These are phyloP conservation scores for Daldinia vernicosa DNA, from an alignment of 495 filamentous ascomycete genomes.

Conservation along the genomic window DNA sequence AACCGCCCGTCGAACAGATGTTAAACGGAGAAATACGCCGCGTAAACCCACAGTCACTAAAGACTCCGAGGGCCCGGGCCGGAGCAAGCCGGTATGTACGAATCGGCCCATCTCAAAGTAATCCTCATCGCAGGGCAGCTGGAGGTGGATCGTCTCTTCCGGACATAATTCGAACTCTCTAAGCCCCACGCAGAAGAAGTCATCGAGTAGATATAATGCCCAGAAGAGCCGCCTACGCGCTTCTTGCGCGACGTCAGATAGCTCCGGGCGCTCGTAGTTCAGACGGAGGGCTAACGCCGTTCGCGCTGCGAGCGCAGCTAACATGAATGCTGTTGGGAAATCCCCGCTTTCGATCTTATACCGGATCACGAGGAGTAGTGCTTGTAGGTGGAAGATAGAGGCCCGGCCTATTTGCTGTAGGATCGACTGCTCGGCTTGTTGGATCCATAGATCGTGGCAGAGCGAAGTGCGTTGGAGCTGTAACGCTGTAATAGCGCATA, in stretches of 20 bases:
- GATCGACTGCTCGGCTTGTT: slow-evolving; percentile 42
- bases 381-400: slow-evolving; percentile 45
- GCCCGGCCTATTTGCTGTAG: slow-evolving; percentile 43
- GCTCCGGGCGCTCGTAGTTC: slow-evolving; percentile 45
- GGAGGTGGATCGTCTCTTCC: slow-evolving; percentile 44
- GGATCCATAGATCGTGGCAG: slow-evolving; percentile 38
- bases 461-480: slow-evolving; percentile 39
- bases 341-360: slow-evolving; percentile 43
- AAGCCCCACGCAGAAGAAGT: slow-evolving; percentile 44
- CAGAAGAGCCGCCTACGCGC: slow-evolving; percentile 45
- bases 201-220: slow-evolving; percentile 44
- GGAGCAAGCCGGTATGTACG: slow-evolving; percentile 31
- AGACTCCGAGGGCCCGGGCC: slow-evolving; percentile 18
- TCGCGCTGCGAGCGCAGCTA: slow-evolving; percentile 42
- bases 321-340: slow-evolving; percentile 45
- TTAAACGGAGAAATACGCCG: slow-evolving; percentile 39
- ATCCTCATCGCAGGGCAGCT: slow-evolving; percentile 44
- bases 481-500: slow-evolving; percentile 44
- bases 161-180: slow-evolving; percentile 45
- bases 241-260: slow-evolving; percentile 44
- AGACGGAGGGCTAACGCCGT: slow-evolving; percentile 43
- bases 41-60: slow-evolving; percentile 32
- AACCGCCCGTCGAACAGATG: slow-evolving; percentile 37
- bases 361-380: slow-evolving; percentile 44
- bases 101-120: slow-evolving; percentile 37